These are phyloP conservation scores for Thraustochytrium sp. DNA, from an alignment of 352 stramenopile species.

Conservation along the genomic window DNA sequence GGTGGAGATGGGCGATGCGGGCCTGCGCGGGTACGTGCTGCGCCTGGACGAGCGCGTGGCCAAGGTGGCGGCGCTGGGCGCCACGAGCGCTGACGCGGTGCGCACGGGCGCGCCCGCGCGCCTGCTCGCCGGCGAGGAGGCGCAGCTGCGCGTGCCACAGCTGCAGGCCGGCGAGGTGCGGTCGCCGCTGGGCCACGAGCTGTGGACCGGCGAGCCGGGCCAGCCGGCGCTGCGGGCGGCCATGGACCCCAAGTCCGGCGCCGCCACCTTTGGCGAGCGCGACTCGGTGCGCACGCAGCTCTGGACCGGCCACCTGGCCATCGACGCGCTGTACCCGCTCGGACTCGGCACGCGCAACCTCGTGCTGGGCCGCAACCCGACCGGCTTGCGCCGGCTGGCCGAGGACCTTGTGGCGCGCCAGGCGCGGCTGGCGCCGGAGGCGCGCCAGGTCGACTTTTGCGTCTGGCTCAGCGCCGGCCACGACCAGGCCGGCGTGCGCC, in stretches of 20 bases:
- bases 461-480: neutral
- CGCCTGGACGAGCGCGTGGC: neutral
- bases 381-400: neutral
- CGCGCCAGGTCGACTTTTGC: neutral
- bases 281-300: neutral
- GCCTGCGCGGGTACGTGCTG: neutral
- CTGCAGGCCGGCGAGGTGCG: neutral
- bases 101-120: neutral
- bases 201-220: neutral
- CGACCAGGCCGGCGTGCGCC: neutral
- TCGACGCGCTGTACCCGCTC: conserved; percentile 14
- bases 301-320: neutral
- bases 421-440: neutral
- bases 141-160: neutral
- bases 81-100: neutral
- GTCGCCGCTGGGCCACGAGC: neutral
- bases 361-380: neutral
- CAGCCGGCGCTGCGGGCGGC: neutral
- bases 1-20: neutral
- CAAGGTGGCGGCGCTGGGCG: neutral
- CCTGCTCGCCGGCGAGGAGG: neutral
- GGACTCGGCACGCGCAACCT: neutral
- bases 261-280: neutral
- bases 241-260: neutral
- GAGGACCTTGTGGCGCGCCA: neutral